Evolutionary conservation across 176 grass and related monocot species (phyloP).

Genomic region (Oryza punctata): DNA sequence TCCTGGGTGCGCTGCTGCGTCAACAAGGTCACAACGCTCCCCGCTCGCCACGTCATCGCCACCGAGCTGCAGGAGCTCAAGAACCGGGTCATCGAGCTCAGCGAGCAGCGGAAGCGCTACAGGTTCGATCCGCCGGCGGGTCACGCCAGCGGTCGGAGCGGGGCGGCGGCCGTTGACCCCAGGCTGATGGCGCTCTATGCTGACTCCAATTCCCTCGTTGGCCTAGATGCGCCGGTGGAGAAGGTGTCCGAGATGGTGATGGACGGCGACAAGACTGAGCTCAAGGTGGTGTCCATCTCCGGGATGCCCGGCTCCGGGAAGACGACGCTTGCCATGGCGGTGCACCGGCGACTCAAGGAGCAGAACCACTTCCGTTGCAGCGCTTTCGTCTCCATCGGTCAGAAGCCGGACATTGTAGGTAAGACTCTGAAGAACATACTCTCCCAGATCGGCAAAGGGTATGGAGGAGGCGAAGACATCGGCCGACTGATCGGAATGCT

Average conservation of each 20-base stretch:
- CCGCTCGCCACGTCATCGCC: constrained; percentile 38
- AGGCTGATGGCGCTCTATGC: neutral
- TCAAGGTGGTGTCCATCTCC: constrained; percentile 22
- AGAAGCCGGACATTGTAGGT: neutral
- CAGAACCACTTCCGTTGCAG: neutral
- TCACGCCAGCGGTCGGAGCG: neutral
- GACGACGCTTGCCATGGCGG: constrained; percentile 37
- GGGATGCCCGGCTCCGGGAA: constrained; percentile 50
- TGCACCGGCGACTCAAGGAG: neutral
- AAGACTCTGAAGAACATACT: constrained; percentile 18
- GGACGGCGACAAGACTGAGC: neutral
- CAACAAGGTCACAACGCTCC: constrained; percentile 6
- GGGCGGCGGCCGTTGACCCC: neutral
- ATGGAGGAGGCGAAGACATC: constrained; percentile 3
- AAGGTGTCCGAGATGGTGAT: constrained; percentile 2
- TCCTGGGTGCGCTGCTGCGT: neutral
- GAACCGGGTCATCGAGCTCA: constrained; percentile 30
- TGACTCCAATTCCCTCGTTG: neutral
- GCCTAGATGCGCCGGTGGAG: constrained; percentile 7
- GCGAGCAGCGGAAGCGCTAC: constrained; percentile 43
- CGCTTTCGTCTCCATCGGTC: constrained; percentile 19
- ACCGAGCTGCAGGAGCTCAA: constrained; percentile 39
- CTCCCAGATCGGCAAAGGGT: neutral
- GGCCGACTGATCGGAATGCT: neutral
- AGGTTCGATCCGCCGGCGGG: neutral